Evolutionary conservation across 2,329 filamentous ascomycete genomes (phyloP), one percentile per base, ranked within the genome.

Genomic region (Albophoma yamanashiensis): DNA sequence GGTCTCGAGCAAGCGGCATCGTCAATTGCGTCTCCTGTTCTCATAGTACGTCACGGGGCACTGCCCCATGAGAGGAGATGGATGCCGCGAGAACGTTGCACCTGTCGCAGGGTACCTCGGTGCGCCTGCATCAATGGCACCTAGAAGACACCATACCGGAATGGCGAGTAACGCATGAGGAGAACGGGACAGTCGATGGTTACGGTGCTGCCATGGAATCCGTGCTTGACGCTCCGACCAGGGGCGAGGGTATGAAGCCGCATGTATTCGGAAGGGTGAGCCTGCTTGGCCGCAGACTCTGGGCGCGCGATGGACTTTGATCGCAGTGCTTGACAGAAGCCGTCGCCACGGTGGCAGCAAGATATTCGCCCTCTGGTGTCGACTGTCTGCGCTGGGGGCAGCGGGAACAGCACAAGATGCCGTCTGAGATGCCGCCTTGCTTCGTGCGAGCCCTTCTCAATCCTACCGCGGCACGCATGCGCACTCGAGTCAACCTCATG

Each of bases 91-190:
- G 60, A 59, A 2, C 56, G 57, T 14, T 64, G 63, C 50, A 50
- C 42, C 31, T 65, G 60, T 22, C 55, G 57, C 12, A 31, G 56
- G n/a, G 61, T 64, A n/a, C 45, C 36, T 15, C 63, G 63, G 4
- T 52, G n/a, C 25, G 45, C 53, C 15, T 42, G 59, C 31, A 17
- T 40, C 20, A 36, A 22, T 4, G 42, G 38, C 34, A 39, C 34
- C 3, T 22, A 53, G n/a, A 53, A 31, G 11, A 6, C 12, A 4
- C 45, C 61, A 1, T 57, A 52, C 42, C 61, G 59, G 34, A 53
- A 55, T 42, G 38, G 43, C 27, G 60, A 62, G 40, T 58, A 61
- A 43, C 42, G 52, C 5, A 34, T 25, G 36, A 56, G 6, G 45
- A 42, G 14, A 50, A 50, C 25, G 22, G 12, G 50, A 22, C 25